phyloP scores from a whole-genome alignment of 2,329 filamentous ascomycete genomes.

The Coleophoma eucalyptorum region DNA sequence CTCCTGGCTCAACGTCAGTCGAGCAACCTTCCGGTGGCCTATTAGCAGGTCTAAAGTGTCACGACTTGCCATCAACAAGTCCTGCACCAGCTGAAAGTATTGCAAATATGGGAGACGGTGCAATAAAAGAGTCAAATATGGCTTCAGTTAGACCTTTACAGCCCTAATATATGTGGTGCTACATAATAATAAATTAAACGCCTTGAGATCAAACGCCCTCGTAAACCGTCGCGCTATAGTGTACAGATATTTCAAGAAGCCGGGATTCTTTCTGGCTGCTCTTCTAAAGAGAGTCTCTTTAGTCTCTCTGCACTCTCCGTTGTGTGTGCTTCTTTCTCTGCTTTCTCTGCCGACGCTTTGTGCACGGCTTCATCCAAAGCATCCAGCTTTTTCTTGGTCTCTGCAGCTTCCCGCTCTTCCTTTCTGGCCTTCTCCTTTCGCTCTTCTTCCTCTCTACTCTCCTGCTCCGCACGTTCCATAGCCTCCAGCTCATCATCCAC shows the following conservation, averaged over 20 bases:
- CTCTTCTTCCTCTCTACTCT: constrained; percentile 39
- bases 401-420: constrained; percentile 29
- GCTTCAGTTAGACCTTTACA: constrained; percentile 14
- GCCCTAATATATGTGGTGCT: constrained; percentile 7
- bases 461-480: constrained; percentile 52
- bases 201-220: not conserved
- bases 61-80: too few relatives aligned
- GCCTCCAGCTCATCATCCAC: constrained; percentile 84
- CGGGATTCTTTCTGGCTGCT: constrained; percentile 8
- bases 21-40: too few relatives aligned
- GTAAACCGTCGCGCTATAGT: not conserved
- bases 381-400: constrained; percentile 24
- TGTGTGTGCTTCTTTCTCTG: constrained; percentile 5
- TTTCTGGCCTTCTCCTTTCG: constrained; percentile 35
- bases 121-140: constrained; percentile 10
- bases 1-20: not conserved
- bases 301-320: constrained; percentile 12
- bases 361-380: constrained; percentile 19
- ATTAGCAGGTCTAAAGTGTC: too few relatives aligned
- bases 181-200: not conserved
- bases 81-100: too few relatives aligned
- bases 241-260: constrained; percentile 8
- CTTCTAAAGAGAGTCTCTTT: constrained; percentile 18
- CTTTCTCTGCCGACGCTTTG: constrained; percentile 11
- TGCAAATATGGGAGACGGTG: too few relatives aligned